Evolutionary conservation across 768 basidiomycete species (phyloP).

Genomic region (Mycena rosella): DNA sequence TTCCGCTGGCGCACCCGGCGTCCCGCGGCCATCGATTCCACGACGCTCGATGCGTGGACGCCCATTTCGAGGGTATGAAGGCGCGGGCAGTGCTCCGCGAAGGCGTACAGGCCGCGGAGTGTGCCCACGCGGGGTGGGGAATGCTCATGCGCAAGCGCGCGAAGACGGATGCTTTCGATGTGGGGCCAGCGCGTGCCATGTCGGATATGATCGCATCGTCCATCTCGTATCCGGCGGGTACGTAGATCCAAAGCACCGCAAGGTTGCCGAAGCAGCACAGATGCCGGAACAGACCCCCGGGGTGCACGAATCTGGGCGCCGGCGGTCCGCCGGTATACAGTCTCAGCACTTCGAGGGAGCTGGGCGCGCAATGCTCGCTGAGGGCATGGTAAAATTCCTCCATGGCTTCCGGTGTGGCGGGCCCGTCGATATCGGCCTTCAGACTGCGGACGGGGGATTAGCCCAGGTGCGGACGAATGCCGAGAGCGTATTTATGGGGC

Average conservation of each 20-base stretch:
- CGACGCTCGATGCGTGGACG: neutral
- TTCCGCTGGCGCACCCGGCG: neutral
- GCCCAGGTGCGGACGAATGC: slow-evolving; percentile 2
- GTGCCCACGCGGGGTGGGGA: no score
- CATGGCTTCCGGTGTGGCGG: neutral
- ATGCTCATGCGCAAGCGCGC: no score
- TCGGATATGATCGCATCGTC: neutral
- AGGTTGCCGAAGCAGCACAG: slow-evolving; percentile 6
- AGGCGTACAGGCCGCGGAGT: no score
- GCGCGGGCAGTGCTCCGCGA: no score
- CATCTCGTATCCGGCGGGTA: neutral
- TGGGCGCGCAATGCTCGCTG: neutral
- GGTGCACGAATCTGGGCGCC: no score
- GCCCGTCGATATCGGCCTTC: no score
- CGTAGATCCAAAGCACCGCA: neutral
- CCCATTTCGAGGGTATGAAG: no score
- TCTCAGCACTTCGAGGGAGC: neutral
- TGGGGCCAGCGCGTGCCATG: slow-evolving; percentile 9
- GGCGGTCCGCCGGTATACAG: neutral
- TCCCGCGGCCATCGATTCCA: neutral
- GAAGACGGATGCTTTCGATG: neutral
- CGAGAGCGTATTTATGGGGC: neutral
- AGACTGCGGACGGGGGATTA: neutral
- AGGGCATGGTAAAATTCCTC: neutral
- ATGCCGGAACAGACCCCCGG: neutral